Conservation (phyloP, 1,284 basidiomycete genomes). For the Ganoderma boninense region DNA sequence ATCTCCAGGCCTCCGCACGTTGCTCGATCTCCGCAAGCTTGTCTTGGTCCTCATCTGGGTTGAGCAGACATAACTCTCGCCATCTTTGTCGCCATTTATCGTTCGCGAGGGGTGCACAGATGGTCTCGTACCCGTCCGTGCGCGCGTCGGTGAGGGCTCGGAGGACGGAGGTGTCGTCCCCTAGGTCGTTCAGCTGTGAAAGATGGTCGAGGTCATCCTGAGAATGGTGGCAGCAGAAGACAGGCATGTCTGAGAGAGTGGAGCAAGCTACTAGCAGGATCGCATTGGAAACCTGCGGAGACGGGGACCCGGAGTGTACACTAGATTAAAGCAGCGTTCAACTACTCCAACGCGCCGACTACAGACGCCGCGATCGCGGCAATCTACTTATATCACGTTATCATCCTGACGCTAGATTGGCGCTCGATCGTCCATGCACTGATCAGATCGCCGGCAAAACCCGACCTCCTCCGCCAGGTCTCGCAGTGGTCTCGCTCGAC, state of each 20-base stretch:
- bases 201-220: constrained; percentile 47
- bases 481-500: too few relatives aligned
- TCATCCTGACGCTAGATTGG: constrained; percentile 10
- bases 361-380: background rate
- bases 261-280: background rate
- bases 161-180: constrained; percentile 56
- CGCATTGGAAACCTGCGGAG: constrained; percentile 9
- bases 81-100: constrained; percentile 89
- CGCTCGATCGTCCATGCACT: constrained; percentile 1
- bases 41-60: constrained; percentile 57
- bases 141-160: constrained; percentile 58
- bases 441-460: constrained; percentile 7
- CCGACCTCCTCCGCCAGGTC: background rate
- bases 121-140: constrained; percentile 65
- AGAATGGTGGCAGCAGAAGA: constrained; percentile 45
- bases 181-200: constrained; percentile 31
- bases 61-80: constrained; percentile 86
- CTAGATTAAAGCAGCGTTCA: background rate
- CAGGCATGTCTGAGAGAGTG: constrained; percentile 39
- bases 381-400: constrained; percentile 16
- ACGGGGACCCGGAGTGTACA: background rate
- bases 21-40: constrained; percentile 63
- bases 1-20: constrained; percentile 90
- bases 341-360: background rate
- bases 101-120: constrained; percentile 90